Evolutionary conservation across 2,329 filamentous ascomycete species (phyloP).

Genomic region (Neonectria hederae): DNA sequence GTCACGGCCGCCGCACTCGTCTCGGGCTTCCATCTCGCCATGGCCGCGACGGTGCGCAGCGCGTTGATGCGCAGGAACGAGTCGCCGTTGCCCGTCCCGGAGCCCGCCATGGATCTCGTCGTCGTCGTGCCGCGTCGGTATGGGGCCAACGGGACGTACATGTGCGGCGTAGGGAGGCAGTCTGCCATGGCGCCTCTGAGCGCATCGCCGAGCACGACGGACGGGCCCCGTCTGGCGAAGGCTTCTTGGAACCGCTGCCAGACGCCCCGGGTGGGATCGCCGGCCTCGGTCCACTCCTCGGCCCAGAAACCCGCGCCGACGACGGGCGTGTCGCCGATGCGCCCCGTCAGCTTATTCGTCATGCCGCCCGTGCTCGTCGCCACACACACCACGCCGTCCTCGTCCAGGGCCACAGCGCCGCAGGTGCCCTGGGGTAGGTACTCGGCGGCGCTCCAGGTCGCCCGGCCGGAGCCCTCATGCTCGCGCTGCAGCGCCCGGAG

Average conservation of each 20-base stretch:
- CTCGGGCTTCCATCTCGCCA: conserved; percentile 69
- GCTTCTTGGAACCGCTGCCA: conserved; percentile 30
- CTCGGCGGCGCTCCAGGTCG: conserved; percentile 67
- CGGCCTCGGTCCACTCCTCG: conserved; percentile 76
- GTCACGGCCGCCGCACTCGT: conserved; percentile 67
- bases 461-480: conserved; percentile 49
- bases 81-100: conserved; percentile 88
- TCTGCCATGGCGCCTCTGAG: conserved; percentile 64
- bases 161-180: conserved; percentile 64
- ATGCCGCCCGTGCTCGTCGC: conserved; percentile 78
- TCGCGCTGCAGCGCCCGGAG: conserved; percentile 64
- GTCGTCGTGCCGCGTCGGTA: conserved; percentile 21
- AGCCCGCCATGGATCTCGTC: conserved; percentile 65
- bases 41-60: conserved; percentile 75
- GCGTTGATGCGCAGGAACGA: conserved; percentile 81
- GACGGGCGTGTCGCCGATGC: conserved; percentile 87
- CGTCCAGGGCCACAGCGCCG: conserved; percentile 83
- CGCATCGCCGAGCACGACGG: conserved; percentile 43
- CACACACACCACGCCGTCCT: conserved; percentile 76
- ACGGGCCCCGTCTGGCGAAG: conserved; percentile 22
- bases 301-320: conserved; percentile 91
- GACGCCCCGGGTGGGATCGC: conserved; percentile 42
- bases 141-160: conserved; percentile 48
- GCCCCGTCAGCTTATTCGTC: conserved; percentile 87
- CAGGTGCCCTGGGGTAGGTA: conserved; percentile 86